phyloP scores from a whole-genome alignment of 805 yeast genomes.

The Henningerozyma blattae region DNA sequence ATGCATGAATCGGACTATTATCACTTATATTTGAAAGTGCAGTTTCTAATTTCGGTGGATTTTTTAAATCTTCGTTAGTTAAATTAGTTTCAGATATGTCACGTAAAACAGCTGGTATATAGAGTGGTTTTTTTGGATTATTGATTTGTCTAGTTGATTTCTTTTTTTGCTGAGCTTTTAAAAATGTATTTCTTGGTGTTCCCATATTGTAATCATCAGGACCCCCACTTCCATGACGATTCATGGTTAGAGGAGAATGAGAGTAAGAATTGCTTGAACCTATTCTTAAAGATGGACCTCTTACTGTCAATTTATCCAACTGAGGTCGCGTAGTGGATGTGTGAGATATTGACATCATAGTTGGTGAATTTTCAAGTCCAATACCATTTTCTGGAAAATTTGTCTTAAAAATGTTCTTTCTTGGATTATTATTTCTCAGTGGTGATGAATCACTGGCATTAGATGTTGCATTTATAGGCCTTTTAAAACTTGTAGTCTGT shows the following conservation, averaged over 20 bases:
- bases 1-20: neutral
- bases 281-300: neutral
- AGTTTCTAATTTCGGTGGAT: neutral
- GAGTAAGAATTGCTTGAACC: neutral
- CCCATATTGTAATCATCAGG: neutral
- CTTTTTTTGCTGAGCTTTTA: conserved; percentile 1
- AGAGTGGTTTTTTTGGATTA: conserved; percentile 76
- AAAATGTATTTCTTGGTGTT: neutral
- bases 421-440: too few species aligned
- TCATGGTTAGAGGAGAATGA: neutral
- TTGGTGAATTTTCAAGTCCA: too few species aligned
- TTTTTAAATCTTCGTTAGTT: conserved; percentile 27
- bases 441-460: too few species aligned
- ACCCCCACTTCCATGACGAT: neutral
- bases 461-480: too few species aligned
- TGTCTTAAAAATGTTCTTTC: too few species aligned
- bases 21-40: conserved; percentile 1
- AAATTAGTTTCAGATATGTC: conserved; percentile 33
- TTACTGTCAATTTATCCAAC: neutral
- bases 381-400: too few species aligned
- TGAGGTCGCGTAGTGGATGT: too few species aligned
- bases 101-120: conserved; percentile 80
- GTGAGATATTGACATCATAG: too few species aligned
- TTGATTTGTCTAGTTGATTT: conserved; percentile 49
- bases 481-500: too few species aligned